Base-by-base conservation (phyloP, 371 early-diverging fungal species). In the Mortierella sp. region DNA sequence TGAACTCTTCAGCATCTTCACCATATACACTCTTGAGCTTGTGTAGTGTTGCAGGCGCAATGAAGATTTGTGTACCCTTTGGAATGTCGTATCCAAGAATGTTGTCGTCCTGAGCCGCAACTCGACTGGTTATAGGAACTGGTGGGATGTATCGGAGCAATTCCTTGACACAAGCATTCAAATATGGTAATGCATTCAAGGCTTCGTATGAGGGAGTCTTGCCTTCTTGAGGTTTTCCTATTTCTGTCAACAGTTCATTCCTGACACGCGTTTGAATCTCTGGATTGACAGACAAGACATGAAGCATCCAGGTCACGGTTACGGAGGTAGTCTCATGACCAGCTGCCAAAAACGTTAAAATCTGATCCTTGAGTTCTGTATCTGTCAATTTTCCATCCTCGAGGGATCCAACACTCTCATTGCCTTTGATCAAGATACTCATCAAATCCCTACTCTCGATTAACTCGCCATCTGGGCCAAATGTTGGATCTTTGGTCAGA, bases 161-260 rank as follows among this genome's bases (percentile, higher is more conserved):
- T 71, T 90, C 89, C 63, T 87, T 87, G 67, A 86, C 84, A 24
- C 88, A 88, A 24, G 87, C 87, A 62, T 85, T 87, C 48, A 90
- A 72, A 38, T 86, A 67, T 0, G 84, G 85, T 47, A 90, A 60
- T 3, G 69, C 38, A 36, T 88, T 86, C 65, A 90, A 78, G 4
- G 68, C 76, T 22, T 90, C 88, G 57, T 87, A 88, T 8, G 83
- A 70, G 28, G 71, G 24, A 6, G 57, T 24, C 36, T 72, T 65
- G 48, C 43, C 59, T 1, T 24, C 50, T 28, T 43, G 7, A 4
- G 74, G 74, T 2, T 63, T 67, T 5, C 80, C 80, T 22, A 80
- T 43, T 7, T 70, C 65, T 3, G 64, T 13, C 68, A 80, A 19
- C 19, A 80, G 24, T 59, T 80, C 80, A 11, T 80, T 24, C 2